Evolutionary conservation across 2,329 filamentous ascomycete species (phyloP), one percentile per base, ranked within the genome.

Genomic region (Curvularia spicifera): DNA sequence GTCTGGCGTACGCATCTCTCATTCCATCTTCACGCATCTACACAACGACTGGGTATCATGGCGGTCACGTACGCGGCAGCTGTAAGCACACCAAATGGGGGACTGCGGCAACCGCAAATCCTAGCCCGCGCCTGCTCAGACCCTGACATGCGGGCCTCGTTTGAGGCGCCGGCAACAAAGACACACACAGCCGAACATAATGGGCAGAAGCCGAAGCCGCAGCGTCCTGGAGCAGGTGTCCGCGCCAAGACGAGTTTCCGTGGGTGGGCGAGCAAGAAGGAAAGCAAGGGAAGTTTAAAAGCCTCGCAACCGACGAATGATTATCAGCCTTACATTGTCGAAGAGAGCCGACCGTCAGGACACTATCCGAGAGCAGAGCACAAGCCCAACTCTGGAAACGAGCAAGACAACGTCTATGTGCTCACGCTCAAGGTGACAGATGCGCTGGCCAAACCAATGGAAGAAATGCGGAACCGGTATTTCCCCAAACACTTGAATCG

Each of bases 401-500:
- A 66, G 3, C 76, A 79, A 51, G 68, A 76, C 18, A 48, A 66
- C 28, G 75, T 80, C 56, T 81, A 81, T 62, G 74, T 81, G 12
- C 69, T 82, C 7, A 82, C 79, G 4, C 68, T 82, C 7, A 70
- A 73, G 43, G 75, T 78, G 9, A 77, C 78, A 29, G 66, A 74
- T 12, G 70, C 69, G 5, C 71, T 80, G 50, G 72, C 78, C 15
- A 61, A 71, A 8, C 75, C 75, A 3, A 74, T 82, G 67, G 78
- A 78, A 42, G 60, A 65, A 5, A 64, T 80, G 43, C 72, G 79
- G 28, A 70, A 74, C 18, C 63, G 69, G 28, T 78, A 80, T 65
- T 82, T 81, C 48, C 79, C 79, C 0, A 68, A 66, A n/a, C 69
- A 71, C 9, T 64, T 80, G 56, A 81, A 81, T 61, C 76, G 76